These are phyloP conservation scores for Lactarius evosmus DNA, from an alignment of 768 basidiomycete species.

Conservation along the genomic window DNA sequence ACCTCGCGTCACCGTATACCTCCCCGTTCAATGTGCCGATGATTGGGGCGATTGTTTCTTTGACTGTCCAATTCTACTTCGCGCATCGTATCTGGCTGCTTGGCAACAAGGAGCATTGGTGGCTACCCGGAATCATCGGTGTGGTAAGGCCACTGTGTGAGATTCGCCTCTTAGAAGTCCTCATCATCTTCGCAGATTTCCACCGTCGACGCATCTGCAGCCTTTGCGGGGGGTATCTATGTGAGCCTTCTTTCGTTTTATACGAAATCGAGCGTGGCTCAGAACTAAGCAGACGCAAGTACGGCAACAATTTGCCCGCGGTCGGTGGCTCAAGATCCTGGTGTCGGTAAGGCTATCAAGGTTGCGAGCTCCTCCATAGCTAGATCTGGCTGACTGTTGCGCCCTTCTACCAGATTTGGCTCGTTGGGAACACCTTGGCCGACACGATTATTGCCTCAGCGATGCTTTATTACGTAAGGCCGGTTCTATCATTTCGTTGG, in stretches of 20 bases:
- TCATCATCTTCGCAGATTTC: conserved; percentile 2
- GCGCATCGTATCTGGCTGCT: conserved; percentile 13
- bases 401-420: conserved; percentile 8
- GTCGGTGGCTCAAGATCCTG: background rate
- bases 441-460: conserved; percentile 13
- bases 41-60: conserved; percentile 6
- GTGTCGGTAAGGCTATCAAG: background rate
- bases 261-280: background rate
- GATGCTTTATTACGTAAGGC: conserved; percentile 16
- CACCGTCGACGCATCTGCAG: background rate
- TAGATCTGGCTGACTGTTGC: background rate
- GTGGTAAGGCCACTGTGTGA: background rate
- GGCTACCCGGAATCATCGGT: conserved; percentile 4
- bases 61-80: conserved; percentile 11
- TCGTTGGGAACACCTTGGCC: background rate
- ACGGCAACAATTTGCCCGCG: background rate
- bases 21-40: conserved; percentile 24
- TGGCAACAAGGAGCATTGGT: background rate
- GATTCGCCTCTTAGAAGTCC: background rate
- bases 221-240: background rate
- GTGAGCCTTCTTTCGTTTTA: background rate
- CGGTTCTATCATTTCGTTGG: background rate
- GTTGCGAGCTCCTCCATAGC: background rate
- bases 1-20: conserved; percentile 26
- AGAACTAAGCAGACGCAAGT: background rate